Percentiles rank a stretch among this genome's conserved stretches.
Evolutionary conservation across 2,329 filamentous ascomycete species (phyloP).

Genomic region (Phyllosticta citriasiana): DNA sequence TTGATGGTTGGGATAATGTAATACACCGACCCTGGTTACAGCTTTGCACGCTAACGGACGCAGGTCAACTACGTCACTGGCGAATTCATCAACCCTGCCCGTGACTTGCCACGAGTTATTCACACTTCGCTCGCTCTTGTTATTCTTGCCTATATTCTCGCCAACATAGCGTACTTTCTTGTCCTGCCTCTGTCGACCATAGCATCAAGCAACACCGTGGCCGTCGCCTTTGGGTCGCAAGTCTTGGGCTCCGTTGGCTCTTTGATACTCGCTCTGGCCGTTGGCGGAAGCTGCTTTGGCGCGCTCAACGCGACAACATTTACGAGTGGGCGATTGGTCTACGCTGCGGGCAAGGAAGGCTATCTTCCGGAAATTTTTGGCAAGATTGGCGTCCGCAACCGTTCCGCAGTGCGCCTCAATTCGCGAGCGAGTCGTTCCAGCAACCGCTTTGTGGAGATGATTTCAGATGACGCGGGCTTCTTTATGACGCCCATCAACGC

Average conservation of each 20-base stretch:
- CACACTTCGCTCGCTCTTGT: constrained; percentile 95
- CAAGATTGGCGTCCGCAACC: constrained; percentile 59
- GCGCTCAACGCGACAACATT: constrained; percentile 92
- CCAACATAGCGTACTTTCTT: constrained; percentile 89
- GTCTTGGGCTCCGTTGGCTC: constrained; percentile 81
- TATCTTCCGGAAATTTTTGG: constrained; percentile 81
- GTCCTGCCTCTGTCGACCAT: constrained; percentile 74
- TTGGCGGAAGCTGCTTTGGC: constrained; percentile 86
- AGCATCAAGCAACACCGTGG: constrained; percentile 87
- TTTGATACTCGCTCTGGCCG: constrained; percentile 76
- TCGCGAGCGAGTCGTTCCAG: background rate
- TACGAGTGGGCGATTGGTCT: constrained; percentile 83
- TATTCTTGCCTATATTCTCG: constrained; percentile 79
- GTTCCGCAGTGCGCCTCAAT: constrained; percentile 25
- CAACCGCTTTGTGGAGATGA: background rate
- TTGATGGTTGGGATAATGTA: constrained; percentile 98
- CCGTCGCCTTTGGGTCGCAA: constrained; percentile 80
- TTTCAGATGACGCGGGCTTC: constrained; percentile 60
- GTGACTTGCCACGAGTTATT: constrained; percentile 87
- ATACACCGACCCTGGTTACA: constrained; percentile 26
- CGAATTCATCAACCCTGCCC: constrained; percentile 83
- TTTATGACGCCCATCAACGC: constrained; percentile 94
- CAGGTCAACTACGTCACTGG: constrained; percentile 96
- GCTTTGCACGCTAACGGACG: constrained; percentile 10
- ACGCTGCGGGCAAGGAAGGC: constrained; percentile 89